These are phyloP conservation scores for Candida freyschussii DNA, from an alignment of 1,139 yeast species.

Conservation along the genomic window DNA sequence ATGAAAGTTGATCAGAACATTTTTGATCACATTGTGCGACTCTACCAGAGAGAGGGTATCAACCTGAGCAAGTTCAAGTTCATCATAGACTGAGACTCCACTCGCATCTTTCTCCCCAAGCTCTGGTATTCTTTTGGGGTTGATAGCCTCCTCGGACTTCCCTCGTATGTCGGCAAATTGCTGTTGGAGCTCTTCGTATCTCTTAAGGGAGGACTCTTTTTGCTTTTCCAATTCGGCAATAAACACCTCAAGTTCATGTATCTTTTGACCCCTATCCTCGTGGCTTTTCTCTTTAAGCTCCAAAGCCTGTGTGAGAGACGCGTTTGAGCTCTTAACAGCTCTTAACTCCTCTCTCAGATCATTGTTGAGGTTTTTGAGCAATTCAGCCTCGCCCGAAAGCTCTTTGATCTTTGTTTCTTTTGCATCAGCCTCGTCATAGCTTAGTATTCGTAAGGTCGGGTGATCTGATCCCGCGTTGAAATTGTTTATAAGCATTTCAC, in stretches of 20 bases:
- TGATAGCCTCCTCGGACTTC: constrained; percentile 6
- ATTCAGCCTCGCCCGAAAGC: constrained; percentile 1
- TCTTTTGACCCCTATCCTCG: no score
- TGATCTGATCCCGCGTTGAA: no score
- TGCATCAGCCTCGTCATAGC: no score
- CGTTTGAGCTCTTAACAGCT: constrained; percentile 12
- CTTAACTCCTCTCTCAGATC: constrained; percentile 11
- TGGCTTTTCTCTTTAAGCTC: constrained; percentile 10
- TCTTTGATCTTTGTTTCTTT: neutral
- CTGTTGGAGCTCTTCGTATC: neutral
- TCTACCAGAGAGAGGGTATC: constrained; percentile 17
- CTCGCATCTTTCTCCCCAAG: constrained; percentile 5
- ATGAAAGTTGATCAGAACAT: constrained; percentile 20
- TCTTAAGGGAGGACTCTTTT: neutral
- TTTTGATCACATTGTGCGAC: constrained; percentile 23
- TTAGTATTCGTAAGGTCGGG: no score
- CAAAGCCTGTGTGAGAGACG: constrained; percentile 10
- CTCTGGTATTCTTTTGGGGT: constrained; percentile 15
- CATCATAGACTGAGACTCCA: constrained; percentile 14
- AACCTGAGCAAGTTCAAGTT: constrained; percentile 17
- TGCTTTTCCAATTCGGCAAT: constrained; percentile 5
- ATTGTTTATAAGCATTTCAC: no score
- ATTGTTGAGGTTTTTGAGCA: constrained; percentile 5
- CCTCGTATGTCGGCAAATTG: constrained; percentile 11
- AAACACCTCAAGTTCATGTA: neutral